Evolutionary conservation across 2,329 filamentous ascomycete genomes (phyloP), one percentile per base, ranked within the genome.

Genomic region (Aspergillus costaricaensis): DNA sequence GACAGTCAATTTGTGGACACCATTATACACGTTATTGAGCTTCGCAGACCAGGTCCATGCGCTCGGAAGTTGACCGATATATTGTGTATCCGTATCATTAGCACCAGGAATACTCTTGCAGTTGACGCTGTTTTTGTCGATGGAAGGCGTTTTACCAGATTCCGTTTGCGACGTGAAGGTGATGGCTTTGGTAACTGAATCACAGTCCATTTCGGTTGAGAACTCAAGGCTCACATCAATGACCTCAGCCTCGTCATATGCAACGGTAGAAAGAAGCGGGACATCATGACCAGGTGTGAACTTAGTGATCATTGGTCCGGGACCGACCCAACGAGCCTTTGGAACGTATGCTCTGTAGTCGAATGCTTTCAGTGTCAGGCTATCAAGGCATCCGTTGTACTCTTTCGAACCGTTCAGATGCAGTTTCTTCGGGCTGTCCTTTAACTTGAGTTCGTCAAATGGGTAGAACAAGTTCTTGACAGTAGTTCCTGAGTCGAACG

Each of bases 381-480:
- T 79, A 30, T 77, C 72, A 3, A 88, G 66, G 65, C 87, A 89
- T 2, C 87, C 87, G 61, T 85, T 86, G 51, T 69, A 75, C 3
- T 79, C 72, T 0, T 69, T 75, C 0, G 81, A 81, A 2, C 78
- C 78, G 57, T 81, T 80, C 47, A 85, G 76, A 12, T 78, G 79
- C 41, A 86, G 77, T 30, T 74, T 75, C 4, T 77, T 71, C 1
- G 77, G 70, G 1, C 84, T 82, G 1, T 72, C 69, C 52, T 78
- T 77, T n/a, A 89, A 74, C 0, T 74, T 80, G 59, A 82, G 76
- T 62, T 85, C 80, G 23, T 86, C 85, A 65, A 85, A 86, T 0
- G 86, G 86, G 67, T 83, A 85, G 70, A 89, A 87, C 12, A 89
- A 69, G 66, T 88, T 88, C 68, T 83, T 85, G 62, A 89, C 86